phyloP scores from a whole-genome alignment of 805 yeast genomes.

The Metschnikowia cubensis region DNA sequence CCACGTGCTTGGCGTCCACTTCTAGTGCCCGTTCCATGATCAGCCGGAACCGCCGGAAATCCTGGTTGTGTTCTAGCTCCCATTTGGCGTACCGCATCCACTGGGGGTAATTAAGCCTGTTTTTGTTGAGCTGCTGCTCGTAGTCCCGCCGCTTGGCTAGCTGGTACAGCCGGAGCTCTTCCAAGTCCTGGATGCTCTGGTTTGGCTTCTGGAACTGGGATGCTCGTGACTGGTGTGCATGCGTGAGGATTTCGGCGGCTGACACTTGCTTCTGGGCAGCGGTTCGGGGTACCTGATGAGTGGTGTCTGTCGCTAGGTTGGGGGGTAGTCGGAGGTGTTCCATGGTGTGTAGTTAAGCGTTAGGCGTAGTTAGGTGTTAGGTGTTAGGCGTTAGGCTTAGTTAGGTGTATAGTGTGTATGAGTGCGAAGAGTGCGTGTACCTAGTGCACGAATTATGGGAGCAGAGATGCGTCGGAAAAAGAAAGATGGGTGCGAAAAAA shows the following conservation, averaged over 20 bases:
- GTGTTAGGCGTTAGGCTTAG: too few relatives aligned
- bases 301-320: conserved; percentile 8
- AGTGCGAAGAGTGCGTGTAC: too few relatives aligned
- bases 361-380: too few relatives aligned
- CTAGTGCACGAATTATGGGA: too few relatives aligned
- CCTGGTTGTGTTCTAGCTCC: conserved; percentile 74
- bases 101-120: conserved; percentile 75
- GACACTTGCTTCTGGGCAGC: conserved; percentile 53
- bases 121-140: conserved; percentile 83
- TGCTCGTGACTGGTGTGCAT: conserved; percentile 52
- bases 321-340: conserved; percentile 12
- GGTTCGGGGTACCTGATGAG: background rate
- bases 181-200: conserved; percentile 62
- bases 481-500: too few relatives aligned
- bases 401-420: too few relatives aligned
- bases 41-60: conserved; percentile 75
- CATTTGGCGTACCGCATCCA: conserved; percentile 91
- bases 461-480: too few relatives aligned
- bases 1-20: conserved; percentile 69
- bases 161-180: conserved; percentile 75
- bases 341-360: conserved; percentile 5
- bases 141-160: conserved; percentile 73
- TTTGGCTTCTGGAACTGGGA: conserved; percentile 36
- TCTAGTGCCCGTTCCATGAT: conserved; percentile 83
- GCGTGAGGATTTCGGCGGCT: conserved; percentile 59